Percentiles rank a stretch among this genome's conserved stretches.
Evolutionary conservation across 169 alveolate species (phyloP).

Genomic region (Amoebophrya sp.): DNA sequence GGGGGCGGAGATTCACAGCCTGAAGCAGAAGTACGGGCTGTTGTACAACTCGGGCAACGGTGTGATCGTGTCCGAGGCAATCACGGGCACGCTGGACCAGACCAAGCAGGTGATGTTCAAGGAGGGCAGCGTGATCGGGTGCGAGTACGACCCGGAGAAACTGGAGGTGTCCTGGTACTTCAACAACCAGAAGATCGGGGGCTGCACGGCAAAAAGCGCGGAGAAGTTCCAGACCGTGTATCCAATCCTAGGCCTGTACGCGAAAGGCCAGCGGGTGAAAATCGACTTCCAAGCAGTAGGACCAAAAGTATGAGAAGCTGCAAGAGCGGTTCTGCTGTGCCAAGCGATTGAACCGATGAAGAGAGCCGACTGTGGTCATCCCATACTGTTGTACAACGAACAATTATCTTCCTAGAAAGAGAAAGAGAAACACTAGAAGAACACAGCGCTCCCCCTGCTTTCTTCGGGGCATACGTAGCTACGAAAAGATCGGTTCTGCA

Average conservation of each 20-base stretch:
- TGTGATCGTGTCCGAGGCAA: neutral
- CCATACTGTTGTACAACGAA: too few relatives aligned
- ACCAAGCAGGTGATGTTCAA: neutral
- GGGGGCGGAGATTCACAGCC: neutral
- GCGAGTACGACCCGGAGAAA: neutral
- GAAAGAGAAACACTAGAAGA: too few relatives aligned
- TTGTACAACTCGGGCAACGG: neutral
- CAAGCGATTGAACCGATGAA: too few relatives aligned
- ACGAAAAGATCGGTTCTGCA: too few relatives aligned
- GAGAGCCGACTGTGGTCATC: too few relatives aligned
- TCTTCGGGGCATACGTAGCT: too few relatives aligned
- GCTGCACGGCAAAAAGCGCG: neutral
- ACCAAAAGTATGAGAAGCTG: too few relatives aligned
- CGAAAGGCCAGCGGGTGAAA: neutral
- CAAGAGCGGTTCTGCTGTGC: too few relatives aligned
- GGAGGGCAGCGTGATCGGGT: neutral
- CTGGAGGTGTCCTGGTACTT: neutral
- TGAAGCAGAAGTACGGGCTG: neutral
- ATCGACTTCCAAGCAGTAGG: neutral
- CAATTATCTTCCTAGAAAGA: too few relatives aligned
- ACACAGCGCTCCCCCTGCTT: too few relatives aligned
- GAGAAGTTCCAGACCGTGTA: neutral
- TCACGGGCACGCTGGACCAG: neutral
- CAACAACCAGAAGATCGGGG: neutral
- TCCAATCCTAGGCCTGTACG: neutral